phyloP scores from a whole-genome alignment of 2,329 filamentous ascomycete species.

The Hymenoscyphus fructigenus region DNA sequence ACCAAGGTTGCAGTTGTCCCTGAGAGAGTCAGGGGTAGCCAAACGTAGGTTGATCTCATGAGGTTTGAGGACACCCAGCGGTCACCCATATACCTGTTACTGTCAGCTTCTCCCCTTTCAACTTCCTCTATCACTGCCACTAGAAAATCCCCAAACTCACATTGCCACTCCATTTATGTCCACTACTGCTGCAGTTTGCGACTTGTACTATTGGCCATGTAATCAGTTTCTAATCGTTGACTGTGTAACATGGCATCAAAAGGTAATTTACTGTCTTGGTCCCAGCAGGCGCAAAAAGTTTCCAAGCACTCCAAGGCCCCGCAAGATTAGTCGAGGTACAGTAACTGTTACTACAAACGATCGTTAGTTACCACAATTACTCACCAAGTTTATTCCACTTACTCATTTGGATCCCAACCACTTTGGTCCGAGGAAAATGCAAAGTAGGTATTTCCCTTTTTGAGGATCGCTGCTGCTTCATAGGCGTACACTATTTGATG shows the following conservation, averaged over 20 bases:
- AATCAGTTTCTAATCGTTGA: not conserved
- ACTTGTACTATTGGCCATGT: constrained; percentile 43
- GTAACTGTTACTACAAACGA: constrained; percentile 51
- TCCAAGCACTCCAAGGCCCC: constrained; percentile 62
- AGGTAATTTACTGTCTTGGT: constrained; percentile 44
- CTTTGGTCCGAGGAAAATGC: constrained; percentile 61
- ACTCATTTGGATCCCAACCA: constrained; percentile 35
- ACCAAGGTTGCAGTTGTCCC: constrained; percentile 51
- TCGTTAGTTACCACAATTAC: not conserved
- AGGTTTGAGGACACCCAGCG: constrained; percentile 63
- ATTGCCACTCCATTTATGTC: constrained; percentile 38
- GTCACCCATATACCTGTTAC: constrained; percentile 62
- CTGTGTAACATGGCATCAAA: not conserved
- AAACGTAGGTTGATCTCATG: constrained; percentile 60
- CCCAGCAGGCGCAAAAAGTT: constrained; percentile 55
- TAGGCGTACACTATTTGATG: constrained; percentile 44
- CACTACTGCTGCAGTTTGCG: constrained; percentile 61
- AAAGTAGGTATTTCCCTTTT: constrained; percentile 59
- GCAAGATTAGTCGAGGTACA: constrained; percentile 55
- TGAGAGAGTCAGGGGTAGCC: constrained; percentile 57
- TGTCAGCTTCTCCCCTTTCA: not conserved
- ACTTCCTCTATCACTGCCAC: not conserved
- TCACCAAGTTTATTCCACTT: not conserved
- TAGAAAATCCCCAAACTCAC: constrained; percentile 18
- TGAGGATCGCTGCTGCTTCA: constrained; percentile 63